Evolutionary conservation across 164 flowering plant genomes (phyloP).

Genomic region (Vitis labrusca): DNA sequence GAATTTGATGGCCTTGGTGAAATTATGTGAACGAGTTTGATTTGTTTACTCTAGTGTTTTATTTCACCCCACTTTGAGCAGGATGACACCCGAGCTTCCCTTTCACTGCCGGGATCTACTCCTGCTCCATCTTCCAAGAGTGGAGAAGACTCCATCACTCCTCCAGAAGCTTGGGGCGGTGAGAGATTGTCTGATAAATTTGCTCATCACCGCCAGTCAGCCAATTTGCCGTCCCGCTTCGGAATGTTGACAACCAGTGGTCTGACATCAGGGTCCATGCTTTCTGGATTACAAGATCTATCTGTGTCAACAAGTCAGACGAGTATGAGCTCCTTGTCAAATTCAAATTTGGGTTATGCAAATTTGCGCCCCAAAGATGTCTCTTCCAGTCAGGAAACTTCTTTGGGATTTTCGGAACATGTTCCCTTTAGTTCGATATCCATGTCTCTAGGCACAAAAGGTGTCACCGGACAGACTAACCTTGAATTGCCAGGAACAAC

Average conservation of each 20-base stretch:
- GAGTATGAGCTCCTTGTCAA: slow-evolving; percentile 34
- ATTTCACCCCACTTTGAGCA: slow-evolving; percentile 30
- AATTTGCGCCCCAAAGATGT: slow-evolving; percentile 48
- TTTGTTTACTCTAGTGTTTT: neutral
- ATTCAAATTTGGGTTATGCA: slow-evolving; percentile 32
- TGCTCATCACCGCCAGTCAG: slow-evolving; percentile 44
- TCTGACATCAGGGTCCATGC: slow-evolving; percentile 46
- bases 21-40: neutral
- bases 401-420: slow-evolving; percentile 46
- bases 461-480: slow-evolving; percentile 34
- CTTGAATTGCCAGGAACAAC: slow-evolving; percentile 50
- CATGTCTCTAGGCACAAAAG: slow-evolving; percentile 40
- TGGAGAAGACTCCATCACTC: slow-evolving; percentile 66
- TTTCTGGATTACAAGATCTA: slow-evolving; percentile 55
- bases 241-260: slow-evolving; percentile 41
- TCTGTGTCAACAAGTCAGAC: slow-evolving; percentile 41
- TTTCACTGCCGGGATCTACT: slow-evolving; percentile 40
- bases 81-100: slow-evolving; percentile 63
- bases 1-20: neutral
- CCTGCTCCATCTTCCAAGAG: slow-evolving; percentile 51
- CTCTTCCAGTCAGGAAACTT: slow-evolving; percentile 45
- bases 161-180: slow-evolving; percentile 99
- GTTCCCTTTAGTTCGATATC: slow-evolving; percentile 44
- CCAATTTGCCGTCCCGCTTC: slow-evolving; percentile 57
- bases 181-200: slow-evolving; percentile 66